These are phyloP conservation scores for Talaromyces rugulosus DNA, from an alignment of 2,329 filamentous ascomycete genomes.

Conservation along the genomic window DNA sequence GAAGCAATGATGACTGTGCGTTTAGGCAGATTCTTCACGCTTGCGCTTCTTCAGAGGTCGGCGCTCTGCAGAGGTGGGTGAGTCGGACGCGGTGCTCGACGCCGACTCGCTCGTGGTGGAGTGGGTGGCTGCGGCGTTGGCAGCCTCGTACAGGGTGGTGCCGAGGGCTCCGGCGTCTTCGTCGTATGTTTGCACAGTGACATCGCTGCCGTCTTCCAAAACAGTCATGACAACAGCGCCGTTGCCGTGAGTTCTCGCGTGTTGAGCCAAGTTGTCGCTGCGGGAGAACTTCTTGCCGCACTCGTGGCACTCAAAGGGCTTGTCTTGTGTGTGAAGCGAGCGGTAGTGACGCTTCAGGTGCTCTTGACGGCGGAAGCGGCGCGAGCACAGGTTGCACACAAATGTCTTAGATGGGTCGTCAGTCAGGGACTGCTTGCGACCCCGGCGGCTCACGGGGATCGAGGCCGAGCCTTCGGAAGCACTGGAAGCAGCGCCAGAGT, in stretches of 20 bases:
- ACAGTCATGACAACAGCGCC: constrained; percentile 90
- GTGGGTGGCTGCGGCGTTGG: constrained; percentile 66
- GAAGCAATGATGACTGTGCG: not conserved
- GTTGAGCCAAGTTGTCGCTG: constrained; percentile 94
- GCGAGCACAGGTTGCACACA: constrained; percentile 91
- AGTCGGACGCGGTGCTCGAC: constrained; percentile 32
- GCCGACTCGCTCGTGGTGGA: constrained; percentile 42
- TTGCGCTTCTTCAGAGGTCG: constrained; percentile 72
- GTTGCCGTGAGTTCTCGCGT: constrained; percentile 86
- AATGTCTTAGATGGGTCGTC: constrained; percentile 99
- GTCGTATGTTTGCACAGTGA: constrained; percentile 37
- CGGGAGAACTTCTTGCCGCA: constrained; percentile 99
- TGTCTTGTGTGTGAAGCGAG: constrained; percentile 96
- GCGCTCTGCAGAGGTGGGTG: constrained; percentile 33
- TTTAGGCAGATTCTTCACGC: constrained; percentile 61
- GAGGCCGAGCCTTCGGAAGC: constrained; percentile 10
- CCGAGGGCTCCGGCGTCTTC: constrained; percentile 67
- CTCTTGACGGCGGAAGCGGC: constrained; percentile 95
- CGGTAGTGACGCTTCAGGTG: constrained; percentile 98
- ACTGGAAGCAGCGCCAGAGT: constrained; percentile 45
- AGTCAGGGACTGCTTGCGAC: constrained; percentile 96
- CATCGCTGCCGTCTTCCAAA: constrained; percentile 63
- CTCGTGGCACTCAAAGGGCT: constrained; percentile 96
- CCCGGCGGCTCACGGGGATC: constrained; percentile 65
- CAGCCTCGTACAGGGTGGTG: constrained; percentile 76